A percentile compares a stretch with the other conserved stretches of the same genome.
Conservation (phyloP, 75 land plant species). For the Cryptomeria japonica region DNA sequence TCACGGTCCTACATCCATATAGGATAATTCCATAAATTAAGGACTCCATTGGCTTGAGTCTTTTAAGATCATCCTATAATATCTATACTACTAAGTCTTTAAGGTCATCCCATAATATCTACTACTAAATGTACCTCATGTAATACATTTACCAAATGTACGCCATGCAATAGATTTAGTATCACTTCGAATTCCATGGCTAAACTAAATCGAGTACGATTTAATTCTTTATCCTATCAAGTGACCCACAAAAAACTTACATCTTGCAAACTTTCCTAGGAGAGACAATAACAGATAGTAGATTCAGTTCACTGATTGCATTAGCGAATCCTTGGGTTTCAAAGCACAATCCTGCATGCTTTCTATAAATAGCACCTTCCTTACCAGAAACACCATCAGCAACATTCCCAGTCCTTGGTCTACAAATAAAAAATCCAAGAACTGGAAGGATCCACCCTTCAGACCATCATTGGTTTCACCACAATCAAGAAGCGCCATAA, state of each 20-base stretch:
- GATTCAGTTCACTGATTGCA: constrained; percentile 82
- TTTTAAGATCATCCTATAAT: too few species aligned
- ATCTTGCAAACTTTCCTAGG: constrained; percentile 82
- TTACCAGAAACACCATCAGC: constrained; percentile 77
- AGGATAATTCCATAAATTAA: too few species aligned
- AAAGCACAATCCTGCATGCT: constrained; percentile 79
- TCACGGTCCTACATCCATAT: too few species aligned
- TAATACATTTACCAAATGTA: too few species aligned
- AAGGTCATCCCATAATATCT: too few species aligned
- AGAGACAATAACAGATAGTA: constrained; percentile 67
- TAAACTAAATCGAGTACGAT: neutral
- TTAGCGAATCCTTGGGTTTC: constrained; percentile 98
- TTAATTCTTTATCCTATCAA: neutral
- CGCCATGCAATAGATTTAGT: too few species aligned
- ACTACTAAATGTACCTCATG: too few species aligned
- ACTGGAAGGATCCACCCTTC: constrained; percentile 72
- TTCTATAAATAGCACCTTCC: constrained; percentile 71
- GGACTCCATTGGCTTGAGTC: too few species aligned
- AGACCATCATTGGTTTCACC: constrained; percentile 46
- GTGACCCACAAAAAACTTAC: constrained; percentile 58
- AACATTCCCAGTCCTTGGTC: too few species aligned
- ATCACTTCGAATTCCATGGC: neutral
- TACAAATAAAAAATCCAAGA: constrained; percentile 74
- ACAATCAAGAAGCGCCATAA: constrained; percentile 73
- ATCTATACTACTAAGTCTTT: too few species aligned